These are phyloP conservation scores for Yamadazyma taylorii DNA, from an alignment of 1,139 yeast species.

Conservation along the genomic window DNA sequence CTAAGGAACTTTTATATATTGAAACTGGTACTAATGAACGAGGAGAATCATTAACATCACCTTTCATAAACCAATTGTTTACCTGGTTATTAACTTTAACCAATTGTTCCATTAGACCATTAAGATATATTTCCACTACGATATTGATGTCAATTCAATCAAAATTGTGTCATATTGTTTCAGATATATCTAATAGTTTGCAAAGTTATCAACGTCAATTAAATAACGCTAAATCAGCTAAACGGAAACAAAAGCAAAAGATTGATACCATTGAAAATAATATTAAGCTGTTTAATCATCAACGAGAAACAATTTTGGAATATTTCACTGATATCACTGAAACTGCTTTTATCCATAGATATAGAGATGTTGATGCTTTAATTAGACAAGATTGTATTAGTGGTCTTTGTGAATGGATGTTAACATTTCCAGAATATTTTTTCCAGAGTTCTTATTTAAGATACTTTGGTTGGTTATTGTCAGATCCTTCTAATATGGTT, in stretches of 20 bases:
- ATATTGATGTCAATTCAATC: slow-evolving; percentile 61
- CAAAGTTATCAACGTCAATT: slow-evolving; percentile 49
- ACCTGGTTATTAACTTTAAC: slow-evolving; percentile 80
- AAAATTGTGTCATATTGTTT: slow-evolving; percentile 53
- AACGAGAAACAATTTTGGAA: slow-evolving; percentile 52
- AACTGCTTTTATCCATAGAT: slow-evolving; percentile 71
- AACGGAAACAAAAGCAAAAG: slow-evolving; percentile 32
- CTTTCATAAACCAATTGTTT: slow-evolving; percentile 56
- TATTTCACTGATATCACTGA: slow-evolving; percentile 66
- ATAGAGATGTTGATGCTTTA: slow-evolving; percentile 73
- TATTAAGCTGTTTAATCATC: slow-evolving; percentile 48
- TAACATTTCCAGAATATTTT: slow-evolving; percentile 67
- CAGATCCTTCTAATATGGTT: slow-evolving; percentile 64
- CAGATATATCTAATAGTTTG: slow-evolving; percentile 41
- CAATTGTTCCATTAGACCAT: slow-evolving; percentile 66
- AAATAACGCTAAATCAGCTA: slow-evolving; percentile 22
- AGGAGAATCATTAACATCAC: slow-evolving; percentile 32
- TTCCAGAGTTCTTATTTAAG: slow-evolving; percentile 69
- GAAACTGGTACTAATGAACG: slow-evolving; percentile 21
- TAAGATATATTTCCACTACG: slow-evolving; percentile 68
- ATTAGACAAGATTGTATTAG: slow-evolving; percentile 70
- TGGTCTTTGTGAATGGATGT: slow-evolving; percentile 67
- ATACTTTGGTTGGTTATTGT: slow-evolving; percentile 80
- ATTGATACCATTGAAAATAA: slow-evolving; percentile 47
- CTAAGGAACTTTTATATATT: slow-evolving; percentile 60